Percentiles rank a stretch among this genome's conserved stretches.
These are phyloP conservation scores for Jacaranda mimosifolia DNA, from an alignment of 257 asterid species.

Conservation along the genomic window DNA sequence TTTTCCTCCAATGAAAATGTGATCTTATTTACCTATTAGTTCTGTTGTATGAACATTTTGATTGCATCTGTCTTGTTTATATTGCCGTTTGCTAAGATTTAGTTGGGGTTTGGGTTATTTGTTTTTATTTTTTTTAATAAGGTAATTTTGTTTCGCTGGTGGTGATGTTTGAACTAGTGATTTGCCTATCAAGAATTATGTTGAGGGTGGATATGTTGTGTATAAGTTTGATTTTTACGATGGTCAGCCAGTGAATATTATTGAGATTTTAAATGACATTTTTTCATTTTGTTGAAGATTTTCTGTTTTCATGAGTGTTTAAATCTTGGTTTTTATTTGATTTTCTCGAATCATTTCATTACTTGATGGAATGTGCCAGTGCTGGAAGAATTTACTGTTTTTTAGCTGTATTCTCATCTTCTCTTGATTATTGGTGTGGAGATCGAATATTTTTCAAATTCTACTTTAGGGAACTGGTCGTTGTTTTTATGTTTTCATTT, in stretches of 20 bases:
- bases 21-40: slow-evolving; percentile 9
- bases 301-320: slow-evolving; percentile 14
- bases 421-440: slow-evolving; percentile 10
- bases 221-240: neutral
- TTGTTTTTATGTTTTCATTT: slow-evolving; percentile 27
- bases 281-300: slow-evolving; percentile 19
- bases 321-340: neutral
- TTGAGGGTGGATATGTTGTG: neutral
- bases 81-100: slow-evolving; percentile 23
- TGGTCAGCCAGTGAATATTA: neutral
- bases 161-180: slow-evolving; percentile 28
- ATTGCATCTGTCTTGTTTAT: slow-evolving; percentile 16
- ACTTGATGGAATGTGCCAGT: slow-evolving; percentile 18
- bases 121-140: neutral
- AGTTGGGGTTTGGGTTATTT: slow-evolving; percentile 16
- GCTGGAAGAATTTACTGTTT: slow-evolving; percentile 13
- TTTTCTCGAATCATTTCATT: slow-evolving; percentile 4
- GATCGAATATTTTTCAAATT: neutral
- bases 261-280: neutral
- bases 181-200: slow-evolving; percentile 25
- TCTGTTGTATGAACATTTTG: slow-evolving; percentile 15
- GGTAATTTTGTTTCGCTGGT: slow-evolving; percentile 22
- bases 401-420: slow-evolving; percentile 18
- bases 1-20: slow-evolving; percentile 33
- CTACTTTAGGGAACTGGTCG: neutral